phyloP scores from a whole-genome alignment of 2,329 filamentous ascomycete genomes.

The Raffaelea ambrosiae region DNA sequence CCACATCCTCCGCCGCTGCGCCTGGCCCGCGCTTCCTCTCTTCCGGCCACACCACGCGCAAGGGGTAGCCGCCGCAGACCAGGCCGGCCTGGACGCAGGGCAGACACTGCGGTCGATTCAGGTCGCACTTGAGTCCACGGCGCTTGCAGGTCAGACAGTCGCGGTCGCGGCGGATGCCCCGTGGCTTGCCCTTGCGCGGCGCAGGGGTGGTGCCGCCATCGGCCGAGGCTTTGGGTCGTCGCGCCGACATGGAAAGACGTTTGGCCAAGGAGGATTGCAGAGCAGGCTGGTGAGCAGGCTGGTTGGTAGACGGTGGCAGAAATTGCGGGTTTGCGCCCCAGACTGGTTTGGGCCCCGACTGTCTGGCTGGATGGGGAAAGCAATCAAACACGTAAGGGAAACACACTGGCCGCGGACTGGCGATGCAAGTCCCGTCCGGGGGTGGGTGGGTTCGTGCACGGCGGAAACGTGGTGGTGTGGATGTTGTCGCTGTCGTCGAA shows the following conservation, averaged over 20 bases:
- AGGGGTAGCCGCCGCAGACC: slow-evolving; percentile 21
- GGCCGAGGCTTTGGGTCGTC: background rate
- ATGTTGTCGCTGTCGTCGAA: too few relatives aligned
- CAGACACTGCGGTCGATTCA: slow-evolving; percentile 13
- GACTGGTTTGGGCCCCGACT: background rate
- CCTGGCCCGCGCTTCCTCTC: background rate
- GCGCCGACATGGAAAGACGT: too few relatives aligned
- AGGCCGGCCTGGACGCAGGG: slow-evolving; percentile 19
- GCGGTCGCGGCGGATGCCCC: slow-evolving; percentile 12
- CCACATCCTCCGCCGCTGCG: background rate
- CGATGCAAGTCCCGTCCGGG: too few relatives aligned
- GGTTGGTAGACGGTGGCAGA: too few relatives aligned
- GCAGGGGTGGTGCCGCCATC: background rate
- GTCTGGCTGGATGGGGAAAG: slow-evolving; percentile 5
- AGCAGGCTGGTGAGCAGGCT: too few relatives aligned
- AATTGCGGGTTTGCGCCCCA: too few relatives aligned
- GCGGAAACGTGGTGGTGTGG: too few relatives aligned
- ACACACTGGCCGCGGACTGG: background rate
- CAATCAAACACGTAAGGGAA: background rate
- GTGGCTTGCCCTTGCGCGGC: slow-evolving; percentile 8
- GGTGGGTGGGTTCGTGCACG: too few relatives aligned
- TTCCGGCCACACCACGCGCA: slow-evolving; percentile 21
- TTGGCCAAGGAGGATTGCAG: too few relatives aligned
- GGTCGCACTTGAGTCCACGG: slow-evolving; percentile 13
- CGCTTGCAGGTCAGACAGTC: slow-evolving; percentile 13